Conservation (phyloP, 1,139 yeast genomes). For the Saccharomycopsis phalli region DNA sequence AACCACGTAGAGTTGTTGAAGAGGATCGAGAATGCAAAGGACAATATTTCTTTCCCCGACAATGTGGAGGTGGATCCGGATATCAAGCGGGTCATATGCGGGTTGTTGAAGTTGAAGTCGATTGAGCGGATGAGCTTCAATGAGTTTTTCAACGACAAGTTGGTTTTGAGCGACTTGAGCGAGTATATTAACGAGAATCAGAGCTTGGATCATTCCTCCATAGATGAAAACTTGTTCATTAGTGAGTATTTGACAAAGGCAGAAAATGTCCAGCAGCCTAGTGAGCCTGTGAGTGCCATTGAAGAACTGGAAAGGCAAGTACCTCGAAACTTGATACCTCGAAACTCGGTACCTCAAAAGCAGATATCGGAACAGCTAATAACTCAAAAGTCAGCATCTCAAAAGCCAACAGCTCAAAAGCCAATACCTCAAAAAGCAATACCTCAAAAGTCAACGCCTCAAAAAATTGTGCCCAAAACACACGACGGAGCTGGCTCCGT, state of each 20-base stretch:
- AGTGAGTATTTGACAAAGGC: constrained; percentile 56
- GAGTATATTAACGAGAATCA: constrained; percentile 24
- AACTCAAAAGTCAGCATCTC: not conserved
- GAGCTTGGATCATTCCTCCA: constrained; percentile 50
- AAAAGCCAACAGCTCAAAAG: not conserved
- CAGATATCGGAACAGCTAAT: not conserved
- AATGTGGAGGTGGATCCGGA: constrained; percentile 40
- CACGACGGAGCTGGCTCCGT: constrained; percentile 1
- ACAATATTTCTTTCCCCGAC: constrained; percentile 66
- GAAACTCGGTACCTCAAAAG: not conserved
- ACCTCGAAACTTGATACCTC: constrained; percentile 1
- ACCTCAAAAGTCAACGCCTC: no score
- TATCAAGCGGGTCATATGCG: constrained; percentile 60
- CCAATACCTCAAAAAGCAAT: not conserved
- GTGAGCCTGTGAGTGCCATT: constrained; percentile 22
- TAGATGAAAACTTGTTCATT: constrained; percentile 72
- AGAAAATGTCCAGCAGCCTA: constrained; percentile 20
- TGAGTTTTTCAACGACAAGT: constrained; percentile 65
- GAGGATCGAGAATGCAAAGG: constrained; percentile 75
- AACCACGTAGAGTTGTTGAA: constrained; percentile 84
- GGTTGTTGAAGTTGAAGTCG: constrained; percentile 75
- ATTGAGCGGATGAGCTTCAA: constrained; percentile 78
- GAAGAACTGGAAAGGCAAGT: constrained; percentile 19
- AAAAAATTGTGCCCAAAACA: no score
- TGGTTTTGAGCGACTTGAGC: constrained; percentile 29